Percentiles rank a stretch among this genome's conserved stretches.
Evolutionary conservation across 2,329 filamentous ascomycete species (phyloP).

Genomic region (Claviceps africana): DNA sequence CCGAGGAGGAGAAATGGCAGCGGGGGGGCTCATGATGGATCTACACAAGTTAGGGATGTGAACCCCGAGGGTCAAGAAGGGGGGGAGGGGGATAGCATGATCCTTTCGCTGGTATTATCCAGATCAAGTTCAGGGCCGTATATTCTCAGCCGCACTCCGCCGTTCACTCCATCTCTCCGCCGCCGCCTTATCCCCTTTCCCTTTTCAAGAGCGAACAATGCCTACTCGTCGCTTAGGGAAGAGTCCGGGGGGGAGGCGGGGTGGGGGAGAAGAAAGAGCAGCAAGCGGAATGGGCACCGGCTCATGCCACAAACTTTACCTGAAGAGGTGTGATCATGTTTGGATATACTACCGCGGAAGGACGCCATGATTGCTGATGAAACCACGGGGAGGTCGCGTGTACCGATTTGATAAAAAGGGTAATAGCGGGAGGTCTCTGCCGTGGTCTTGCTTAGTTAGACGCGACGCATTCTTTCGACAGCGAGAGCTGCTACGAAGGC

Average conservation of each 20-base stretch:
- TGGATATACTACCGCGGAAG: slow-evolving; percentile 23
- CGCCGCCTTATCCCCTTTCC: background rate
- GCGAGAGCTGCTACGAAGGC: background rate
- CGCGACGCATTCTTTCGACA: background rate
- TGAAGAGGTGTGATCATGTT: slow-evolving; percentile 22
- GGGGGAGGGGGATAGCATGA: slow-evolving; percentile 66
- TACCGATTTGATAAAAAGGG: slow-evolving; percentile 11
- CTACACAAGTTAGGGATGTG: slow-evolving; percentile 17
- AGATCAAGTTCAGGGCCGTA: slow-evolving; percentile 92
- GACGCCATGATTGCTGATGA: slow-evolving; percentile 18
- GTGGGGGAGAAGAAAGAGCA: background rate
- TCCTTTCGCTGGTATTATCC: slow-evolving; percentile 99
- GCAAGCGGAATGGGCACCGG: slow-evolving; percentile 36
- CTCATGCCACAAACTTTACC: slow-evolving; percentile 44
- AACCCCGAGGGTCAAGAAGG: slow-evolving; percentile 15
- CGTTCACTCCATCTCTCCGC: background rate
- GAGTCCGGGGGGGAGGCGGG: background rate
- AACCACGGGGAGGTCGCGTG: slow-evolving; percentile 9
- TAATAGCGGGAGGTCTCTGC: background rate
- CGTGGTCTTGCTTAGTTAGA: background rate
- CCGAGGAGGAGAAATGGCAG: slow-evolving; percentile 47
- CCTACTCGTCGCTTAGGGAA: background rate
- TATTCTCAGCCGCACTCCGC: slow-evolving; percentile 54
- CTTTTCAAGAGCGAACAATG: background rate
- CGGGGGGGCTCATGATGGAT: slow-evolving; percentile 62